Percentiles rank a stretch among this genome's conserved stretches.
These are phyloP conservation scores for Lactifluus piperatus DNA, from an alignment of 768 basidiomycete species.

Conservation along the genomic window DNA sequence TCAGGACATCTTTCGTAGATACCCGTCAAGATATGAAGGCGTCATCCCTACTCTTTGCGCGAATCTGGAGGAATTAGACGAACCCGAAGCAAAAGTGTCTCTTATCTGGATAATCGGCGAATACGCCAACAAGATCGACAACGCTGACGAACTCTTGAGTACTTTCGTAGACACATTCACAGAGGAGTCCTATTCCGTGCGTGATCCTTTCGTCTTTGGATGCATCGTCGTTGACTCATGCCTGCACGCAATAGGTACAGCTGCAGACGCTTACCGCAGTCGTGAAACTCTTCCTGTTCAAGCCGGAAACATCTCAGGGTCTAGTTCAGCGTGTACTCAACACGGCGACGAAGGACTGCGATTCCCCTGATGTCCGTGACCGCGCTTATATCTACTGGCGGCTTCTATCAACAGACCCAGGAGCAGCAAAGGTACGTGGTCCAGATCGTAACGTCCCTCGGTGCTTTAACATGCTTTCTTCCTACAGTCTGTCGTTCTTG, in stretches of 20 bases:
- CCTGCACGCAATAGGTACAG: slow-evolving; percentile 34
- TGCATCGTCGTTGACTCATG: background rate
- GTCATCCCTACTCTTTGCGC: slow-evolving; percentile 93
- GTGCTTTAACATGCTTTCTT: background rate
- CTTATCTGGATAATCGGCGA: slow-evolving; percentile 99
- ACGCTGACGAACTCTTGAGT: slow-evolving; percentile 85
- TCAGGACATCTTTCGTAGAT: slow-evolving; percentile 97
- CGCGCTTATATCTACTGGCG: slow-evolving; percentile 99
- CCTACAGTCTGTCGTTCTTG: slow-evolving; percentile 74
- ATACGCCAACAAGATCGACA: slow-evolving; percentile 89
- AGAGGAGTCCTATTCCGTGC: slow-evolving; percentile 86
- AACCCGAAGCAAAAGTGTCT: slow-evolving; percentile 96
- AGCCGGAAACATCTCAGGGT: slow-evolving; percentile 86
- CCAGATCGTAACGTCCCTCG: background rate
- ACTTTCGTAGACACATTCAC: slow-evolving; percentile 89
- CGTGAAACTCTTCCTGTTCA: slow-evolving; percentile 93
- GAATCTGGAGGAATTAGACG: slow-evolving; percentile 93
- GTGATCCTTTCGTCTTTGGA: slow-evolving; percentile 21
- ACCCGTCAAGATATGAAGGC: slow-evolving; percentile 93
- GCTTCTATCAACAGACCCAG: slow-evolving; percentile 87
- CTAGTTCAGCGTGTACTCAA: slow-evolving; percentile 88
- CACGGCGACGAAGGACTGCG: slow-evolving; percentile 94
- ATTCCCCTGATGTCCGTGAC: slow-evolving; percentile 93
- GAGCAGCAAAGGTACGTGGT: slow-evolving; percentile 73
- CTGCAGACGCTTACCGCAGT: slow-evolving; percentile 86